A percentile compares a stretch with the other conserved stretches of the same genome.
Evolutionary conservation across 2,329 filamentous ascomycete genomes (phyloP).

Genomic region (Colletotrichum sublineola): DNA sequence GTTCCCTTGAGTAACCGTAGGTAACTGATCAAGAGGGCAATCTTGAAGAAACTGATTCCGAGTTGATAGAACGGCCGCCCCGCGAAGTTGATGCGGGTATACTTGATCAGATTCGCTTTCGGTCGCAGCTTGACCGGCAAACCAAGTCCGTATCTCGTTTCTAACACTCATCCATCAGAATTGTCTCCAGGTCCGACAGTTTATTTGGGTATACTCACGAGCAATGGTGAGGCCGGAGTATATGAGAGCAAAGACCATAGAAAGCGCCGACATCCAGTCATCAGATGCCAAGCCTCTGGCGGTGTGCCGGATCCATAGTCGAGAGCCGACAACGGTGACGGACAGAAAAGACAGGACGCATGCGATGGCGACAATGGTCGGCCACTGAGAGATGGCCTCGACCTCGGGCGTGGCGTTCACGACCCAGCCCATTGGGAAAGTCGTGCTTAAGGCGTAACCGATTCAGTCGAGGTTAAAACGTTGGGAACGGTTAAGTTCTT

Average conservation of each 20-base stretch:
- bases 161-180: conserved; percentile 47
- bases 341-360: conserved; percentile 60
- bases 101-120: conserved; percentile 56
- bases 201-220: conserved; percentile 52
- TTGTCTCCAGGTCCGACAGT: neutral
- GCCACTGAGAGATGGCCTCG: conserved; percentile 61
- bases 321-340: conserved; percentile 54
- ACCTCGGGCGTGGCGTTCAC: conserved; percentile 62
- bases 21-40: conserved; percentile 66
- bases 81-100: conserved; percentile 65
- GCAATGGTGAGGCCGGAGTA: conserved; percentile 65
- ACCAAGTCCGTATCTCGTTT: conserved; percentile 67
- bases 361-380: conserved; percentile 63
- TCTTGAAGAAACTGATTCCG: conserved; percentile 69
- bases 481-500: neutral
- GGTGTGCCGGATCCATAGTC: conserved; percentile 58
- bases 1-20: conserved; percentile 64
- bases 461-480: neutral
- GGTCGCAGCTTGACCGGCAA: conserved; percentile 61
- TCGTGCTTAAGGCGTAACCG: no score
- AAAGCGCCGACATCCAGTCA: conserved; percentile 59
- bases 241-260: conserved; percentile 60
- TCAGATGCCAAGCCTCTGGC: conserved; percentile 61
- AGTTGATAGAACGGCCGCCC: conserved; percentile 68
- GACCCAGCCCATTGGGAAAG: conserved; percentile 62